Percentiles rank a stretch among this genome's conserved stretches.
Conservation (phyloP, 2,329 filamentous ascomycete genomes). For the Colletotrichum echinochloae region DNA sequence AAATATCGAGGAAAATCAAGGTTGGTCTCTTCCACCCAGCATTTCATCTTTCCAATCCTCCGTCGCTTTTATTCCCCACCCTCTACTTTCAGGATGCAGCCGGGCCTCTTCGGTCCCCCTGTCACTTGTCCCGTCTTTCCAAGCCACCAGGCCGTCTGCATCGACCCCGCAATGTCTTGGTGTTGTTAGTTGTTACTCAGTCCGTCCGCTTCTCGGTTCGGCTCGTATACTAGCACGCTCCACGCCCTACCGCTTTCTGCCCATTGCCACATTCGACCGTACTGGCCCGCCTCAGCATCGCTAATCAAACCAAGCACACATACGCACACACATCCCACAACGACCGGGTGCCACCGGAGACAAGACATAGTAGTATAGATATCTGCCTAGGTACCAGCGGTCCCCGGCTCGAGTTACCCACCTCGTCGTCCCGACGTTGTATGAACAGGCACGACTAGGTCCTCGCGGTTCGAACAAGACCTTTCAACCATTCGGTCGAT, state of each 20-base stretch:
- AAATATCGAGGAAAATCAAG: constrained; percentile 9
- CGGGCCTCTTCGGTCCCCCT: constrained; percentile 50
- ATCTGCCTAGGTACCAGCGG: constrained; percentile 22
- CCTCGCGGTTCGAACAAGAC: constrained; percentile 2
- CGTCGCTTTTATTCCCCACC: neutral
- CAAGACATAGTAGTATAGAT: constrained; percentile 3
- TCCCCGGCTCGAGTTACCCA: neutral
- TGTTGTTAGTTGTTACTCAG: constrained; percentile 51
- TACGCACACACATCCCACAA: neutral
- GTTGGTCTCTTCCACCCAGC: constrained; percentile 3
- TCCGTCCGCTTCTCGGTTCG: constrained; percentile 56
- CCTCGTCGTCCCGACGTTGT: neutral
- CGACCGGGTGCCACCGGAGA: neutral
- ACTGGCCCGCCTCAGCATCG: constrained; percentile 56
- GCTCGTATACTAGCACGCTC: constrained; percentile 52
- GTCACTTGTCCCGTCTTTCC: constrained; percentile 43
- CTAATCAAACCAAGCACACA: constrained; percentile 47
- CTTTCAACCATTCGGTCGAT: constrained; percentile 24
- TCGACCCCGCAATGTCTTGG: constrained; percentile 53
- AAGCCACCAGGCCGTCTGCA: constrained; percentile 44
- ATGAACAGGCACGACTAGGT: constrained; percentile 22
- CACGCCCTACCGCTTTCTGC: constrained; percentile 43
- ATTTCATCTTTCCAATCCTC: neutral
- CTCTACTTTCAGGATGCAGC: constrained; percentile 40
- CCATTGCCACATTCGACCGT: constrained; percentile 52